Evolutionary conservation across 345 rosid species (phyloP), one percentile per base, ranked within the genome.

Genomic region (Euphorbia peplus): DNA sequence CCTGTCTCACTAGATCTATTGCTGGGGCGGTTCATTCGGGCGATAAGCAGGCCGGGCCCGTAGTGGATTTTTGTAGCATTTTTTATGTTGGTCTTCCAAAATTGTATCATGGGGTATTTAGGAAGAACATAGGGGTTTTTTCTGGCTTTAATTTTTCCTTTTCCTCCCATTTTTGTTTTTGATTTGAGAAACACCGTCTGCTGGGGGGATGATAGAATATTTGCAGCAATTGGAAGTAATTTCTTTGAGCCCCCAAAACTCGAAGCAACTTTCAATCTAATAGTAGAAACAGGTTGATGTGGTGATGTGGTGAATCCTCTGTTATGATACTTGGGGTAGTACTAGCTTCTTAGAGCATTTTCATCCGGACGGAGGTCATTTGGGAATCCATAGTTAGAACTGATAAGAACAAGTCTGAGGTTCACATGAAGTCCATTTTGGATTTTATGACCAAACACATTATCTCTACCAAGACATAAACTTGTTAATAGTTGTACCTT

Each of bases 311-410:
- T 0, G 25, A 42, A 29, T 53, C 32, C 0, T 52, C 4, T 52
- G 32, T 14, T 18, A 14, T 51, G 60, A 35, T 61, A 7, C 26
- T 52, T 4, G 25, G 10, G 4, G 37, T 50, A 48, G 39, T 16
- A 32, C 21, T 29, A 39, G 70, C 35, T n/a, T 8, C 44, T 26
- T 14, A 4, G 13, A 50, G 8, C 19, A 19, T 47, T 9, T 30
- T 46, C 37, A 29, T 32, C 47, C 39, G 16, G 6, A 5, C 44
- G 8, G 50, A 60, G 25, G 51, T 2, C 26, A 60, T 48, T 48
- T 51, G 13, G 59, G 12, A 70, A 60, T 15, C 39, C 26, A n/a
- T n/a, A n/a, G n/a, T n/a, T n/a, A n/a, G 13, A 70, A 62, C n/a
- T n/a, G 37, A 48, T 51, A 16, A 52, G 11, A 25, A 12, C 41